Percentiles rank a stretch among this genome's conserved stretches.
Conservation (phyloP, 768 basidiomycete species). For the Suillus variegatus region DNA sequence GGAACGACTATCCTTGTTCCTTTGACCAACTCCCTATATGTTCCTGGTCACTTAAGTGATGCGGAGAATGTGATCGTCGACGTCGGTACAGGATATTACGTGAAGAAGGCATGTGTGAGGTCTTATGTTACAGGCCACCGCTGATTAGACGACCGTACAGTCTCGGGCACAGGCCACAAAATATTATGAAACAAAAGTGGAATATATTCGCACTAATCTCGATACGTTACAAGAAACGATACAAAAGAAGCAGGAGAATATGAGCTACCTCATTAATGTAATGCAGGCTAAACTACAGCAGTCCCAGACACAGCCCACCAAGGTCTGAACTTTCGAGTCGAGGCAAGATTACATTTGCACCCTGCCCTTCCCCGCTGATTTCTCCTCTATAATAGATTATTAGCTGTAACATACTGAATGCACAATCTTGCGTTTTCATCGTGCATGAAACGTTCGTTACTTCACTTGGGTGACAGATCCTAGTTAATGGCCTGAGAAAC, state of each 20-base stretch:
- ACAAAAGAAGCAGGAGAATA: constrained; percentile 87
- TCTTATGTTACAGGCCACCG: constrained; percentile 2
- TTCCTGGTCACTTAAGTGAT: constrained; percentile 87
- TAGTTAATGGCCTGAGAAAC: neutral
- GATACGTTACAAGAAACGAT: constrained; percentile 89
- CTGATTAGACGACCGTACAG: constrained; percentile 42
- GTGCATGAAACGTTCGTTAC: neutral
- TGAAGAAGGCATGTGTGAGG: constrained; percentile 73
- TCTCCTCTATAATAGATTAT: neutral
- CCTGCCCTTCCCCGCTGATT: neutral
- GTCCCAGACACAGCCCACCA: constrained; percentile 12
- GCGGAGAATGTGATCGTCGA: constrained; percentile 90
- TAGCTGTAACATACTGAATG: neutral
- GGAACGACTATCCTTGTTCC: constrained; percentile 91
- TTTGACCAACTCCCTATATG: constrained; percentile 91
- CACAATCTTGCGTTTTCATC: neutral
- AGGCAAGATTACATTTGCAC: constrained; percentile 3
- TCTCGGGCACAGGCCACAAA: constrained; percentile 76
- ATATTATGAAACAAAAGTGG: constrained; percentile 81
- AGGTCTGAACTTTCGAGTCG: neutral
- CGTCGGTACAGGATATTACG: constrained; percentile 95
- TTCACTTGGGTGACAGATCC: neutral
- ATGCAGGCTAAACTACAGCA: constrained; percentile 65
- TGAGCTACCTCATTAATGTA: constrained; percentile 70
- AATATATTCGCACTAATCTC: constrained; percentile 80